phyloP scores from a whole-genome alignment of 768 basidiomycete species.

The Calvatia gigantea region DNA sequence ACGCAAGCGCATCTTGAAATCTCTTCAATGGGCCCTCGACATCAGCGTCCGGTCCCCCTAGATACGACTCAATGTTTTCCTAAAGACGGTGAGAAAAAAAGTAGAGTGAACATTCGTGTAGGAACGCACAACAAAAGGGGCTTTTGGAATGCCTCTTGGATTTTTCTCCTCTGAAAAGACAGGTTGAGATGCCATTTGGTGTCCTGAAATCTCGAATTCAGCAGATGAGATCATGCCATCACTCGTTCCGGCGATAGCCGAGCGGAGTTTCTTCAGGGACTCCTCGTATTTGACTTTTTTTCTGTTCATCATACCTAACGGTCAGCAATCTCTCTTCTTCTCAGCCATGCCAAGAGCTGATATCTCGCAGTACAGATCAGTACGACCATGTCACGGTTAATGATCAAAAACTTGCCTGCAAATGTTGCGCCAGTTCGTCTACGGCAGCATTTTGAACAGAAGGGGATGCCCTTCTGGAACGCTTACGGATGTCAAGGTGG shows the following conservation, averaged over 20 bases:
- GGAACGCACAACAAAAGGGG: slow-evolving; percentile 81
- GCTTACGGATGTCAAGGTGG: slow-evolving; percentile 85
- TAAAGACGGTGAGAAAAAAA: slow-evolving; percentile 25
- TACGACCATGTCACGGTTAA: slow-evolving; percentile 69
- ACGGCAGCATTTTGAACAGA: slow-evolving; percentile 63
- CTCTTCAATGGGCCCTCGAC: slow-evolving; percentile 74
- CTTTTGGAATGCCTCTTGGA: slow-evolving; percentile 90
- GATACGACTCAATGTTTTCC: slow-evolving; percentile 85
- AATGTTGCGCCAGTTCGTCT: slow-evolving; percentile 65
- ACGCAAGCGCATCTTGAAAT: slow-evolving; percentile 95
- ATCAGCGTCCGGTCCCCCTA: slow-evolving; percentile 75
- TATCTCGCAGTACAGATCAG: background rate
- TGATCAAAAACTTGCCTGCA: slow-evolving; percentile 76
- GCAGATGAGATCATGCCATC: slow-evolving; percentile 3
- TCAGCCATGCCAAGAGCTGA: background rate
- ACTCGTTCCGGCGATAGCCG: slow-evolving; percentile 19
- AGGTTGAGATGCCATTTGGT: slow-evolving; percentile 23
- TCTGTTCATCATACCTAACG: slow-evolving; percentile 2
- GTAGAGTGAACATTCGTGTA: background rate
- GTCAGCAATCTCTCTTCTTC: slow-evolving; percentile 9
- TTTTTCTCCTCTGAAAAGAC: slow-evolving; percentile 56
- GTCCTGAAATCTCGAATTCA: background rate
- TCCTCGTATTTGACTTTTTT: slow-evolving; percentile 4
- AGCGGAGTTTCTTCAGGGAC: slow-evolving; percentile 15
- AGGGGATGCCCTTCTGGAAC: slow-evolving; percentile 57